Evolutionary conservation across 2,329 filamentous ascomycete species (phyloP).

Genomic region (Fusarium sp.): DNA sequence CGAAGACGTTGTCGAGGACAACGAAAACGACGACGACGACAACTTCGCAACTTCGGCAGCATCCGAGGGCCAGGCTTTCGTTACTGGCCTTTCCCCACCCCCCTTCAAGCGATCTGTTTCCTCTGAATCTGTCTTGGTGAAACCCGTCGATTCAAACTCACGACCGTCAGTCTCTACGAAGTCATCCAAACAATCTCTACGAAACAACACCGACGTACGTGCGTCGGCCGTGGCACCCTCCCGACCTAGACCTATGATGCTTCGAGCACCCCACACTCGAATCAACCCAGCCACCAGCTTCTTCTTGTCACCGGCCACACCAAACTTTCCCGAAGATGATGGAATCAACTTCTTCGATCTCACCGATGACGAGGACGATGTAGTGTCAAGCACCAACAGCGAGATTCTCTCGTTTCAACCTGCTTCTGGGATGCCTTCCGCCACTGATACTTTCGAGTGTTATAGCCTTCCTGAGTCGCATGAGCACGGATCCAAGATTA

Average conservation of each 20-base stretch:
- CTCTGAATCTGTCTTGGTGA: slow-evolving; percentile 47
- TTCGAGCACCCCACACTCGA: slow-evolving; percentile 45
- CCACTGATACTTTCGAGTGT: slow-evolving; percentile 47
- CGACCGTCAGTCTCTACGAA: slow-evolving; percentile 44
- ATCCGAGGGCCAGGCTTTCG: slow-evolving; percentile 59
- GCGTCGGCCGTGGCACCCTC: slow-evolving; percentile 41
- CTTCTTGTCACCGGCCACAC: slow-evolving; percentile 54
- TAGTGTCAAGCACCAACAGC: slow-evolving; percentile 54
- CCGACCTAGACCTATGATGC: slow-evolving; percentile 25
- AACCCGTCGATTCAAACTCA: slow-evolving; percentile 42
- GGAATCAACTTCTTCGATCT: slow-evolving; percentile 62
- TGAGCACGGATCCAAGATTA: slow-evolving; percentile 40
- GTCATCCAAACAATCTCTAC: slow-evolving; percentile 25
- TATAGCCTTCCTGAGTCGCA: slow-evolving; percentile 62
- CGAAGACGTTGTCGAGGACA: slow-evolving; percentile 55
- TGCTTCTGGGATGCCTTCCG: slow-evolving; percentile 20
- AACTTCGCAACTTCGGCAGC: slow-evolving; percentile 69
- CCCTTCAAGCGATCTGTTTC: slow-evolving; percentile 58
- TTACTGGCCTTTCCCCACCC: slow-evolving; percentile 66
- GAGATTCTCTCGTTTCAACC: slow-evolving; percentile 51
- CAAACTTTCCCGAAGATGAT: slow-evolving; percentile 57
- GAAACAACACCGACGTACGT: slow-evolving; percentile 23
- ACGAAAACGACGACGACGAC: slow-evolving; percentile 68
- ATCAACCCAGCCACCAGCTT: slow-evolving; percentile 48
- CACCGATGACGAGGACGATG: slow-evolving; percentile 58